Evolutionary conservation across 2,329 filamentous ascomycete species (phyloP).

Genomic region (Stemphylium beticola): DNA sequence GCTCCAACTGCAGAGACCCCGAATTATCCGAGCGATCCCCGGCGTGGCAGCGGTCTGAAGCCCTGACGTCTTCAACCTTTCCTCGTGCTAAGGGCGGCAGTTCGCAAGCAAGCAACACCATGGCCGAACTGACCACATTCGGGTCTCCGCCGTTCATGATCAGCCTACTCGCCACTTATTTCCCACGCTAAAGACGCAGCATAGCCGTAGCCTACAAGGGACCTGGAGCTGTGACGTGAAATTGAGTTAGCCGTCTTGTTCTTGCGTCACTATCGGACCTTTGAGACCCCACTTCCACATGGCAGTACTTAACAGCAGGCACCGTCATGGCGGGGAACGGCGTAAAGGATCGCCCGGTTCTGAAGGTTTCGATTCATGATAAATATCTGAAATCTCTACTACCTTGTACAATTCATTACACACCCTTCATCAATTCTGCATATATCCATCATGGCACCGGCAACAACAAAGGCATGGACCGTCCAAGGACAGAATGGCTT

Average conservation of each 20-base stretch:
- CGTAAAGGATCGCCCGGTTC: not conserved
- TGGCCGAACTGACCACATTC: not conserved
- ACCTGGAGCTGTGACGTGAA: constrained; percentile 9
- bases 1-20: not conserved
- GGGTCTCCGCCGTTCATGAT: not conserved
- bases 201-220: constrained; percentile 9
- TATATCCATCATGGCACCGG: constrained; percentile 43
- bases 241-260: constrained; percentile 11
- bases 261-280: constrained; percentile 31
- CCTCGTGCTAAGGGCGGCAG: not conserved
- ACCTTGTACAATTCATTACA: not conserved
- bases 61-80: not conserved
- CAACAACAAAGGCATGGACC: constrained; percentile 63
- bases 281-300: constrained; percentile 23
- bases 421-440: not conserved
- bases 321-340: constrained; percentile 6
- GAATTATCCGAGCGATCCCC: constrained; percentile 3
- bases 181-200: constrained; percentile 1
- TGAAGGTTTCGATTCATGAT: not conserved
- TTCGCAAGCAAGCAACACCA: not conserved
- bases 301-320: constrained; percentile 13
- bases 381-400: not conserved
- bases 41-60: not conserved
- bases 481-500: constrained; percentile 63
- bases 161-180: not conserved